phyloP scores from a whole-genome alignment of 257 asterid genomes.

The Przewalskia tangutica region DNA sequence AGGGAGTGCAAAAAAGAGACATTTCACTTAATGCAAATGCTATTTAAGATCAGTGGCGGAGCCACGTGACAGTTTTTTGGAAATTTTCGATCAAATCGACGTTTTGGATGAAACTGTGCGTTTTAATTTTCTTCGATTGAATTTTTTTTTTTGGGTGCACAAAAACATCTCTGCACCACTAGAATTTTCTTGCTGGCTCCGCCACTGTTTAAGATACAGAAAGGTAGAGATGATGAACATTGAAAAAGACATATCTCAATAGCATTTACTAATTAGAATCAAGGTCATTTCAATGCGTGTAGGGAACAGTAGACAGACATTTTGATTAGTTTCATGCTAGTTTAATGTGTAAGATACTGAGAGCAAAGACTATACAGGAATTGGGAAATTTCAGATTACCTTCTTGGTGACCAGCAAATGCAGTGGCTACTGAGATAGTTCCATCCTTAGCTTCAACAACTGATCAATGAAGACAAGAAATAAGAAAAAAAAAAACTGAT shows the following conservation, averaged over 20 bases:
- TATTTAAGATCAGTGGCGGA: not conserved
- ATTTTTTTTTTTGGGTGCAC: no score
- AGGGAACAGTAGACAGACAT: not conserved
- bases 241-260: not conserved
- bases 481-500: not conserved
- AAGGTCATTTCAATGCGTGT: no score
- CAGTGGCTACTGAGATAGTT: slow-evolving; percentile 69
- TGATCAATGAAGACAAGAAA: slow-evolving; percentile 8
- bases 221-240: not conserved
- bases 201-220: not conserved
- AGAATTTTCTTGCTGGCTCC: no score
- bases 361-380: not conserved
- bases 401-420: slow-evolving; percentile 75
- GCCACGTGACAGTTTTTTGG: no score
- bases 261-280: not conserved
- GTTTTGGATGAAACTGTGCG: no score
- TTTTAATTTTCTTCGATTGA: no score
- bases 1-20: not conserved
- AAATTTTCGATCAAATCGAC: no score
- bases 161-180: no score
- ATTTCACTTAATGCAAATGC: not conserved
- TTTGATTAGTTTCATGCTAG: not conserved
- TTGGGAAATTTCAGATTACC: slow-evolving; percentile 27
- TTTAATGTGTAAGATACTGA: slow-evolving; percentile 5
- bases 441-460: slow-evolving; percentile 71